Conservation (phyloP, 176 grass and related monocot genomes). For the Stipa capillata region DNA sequence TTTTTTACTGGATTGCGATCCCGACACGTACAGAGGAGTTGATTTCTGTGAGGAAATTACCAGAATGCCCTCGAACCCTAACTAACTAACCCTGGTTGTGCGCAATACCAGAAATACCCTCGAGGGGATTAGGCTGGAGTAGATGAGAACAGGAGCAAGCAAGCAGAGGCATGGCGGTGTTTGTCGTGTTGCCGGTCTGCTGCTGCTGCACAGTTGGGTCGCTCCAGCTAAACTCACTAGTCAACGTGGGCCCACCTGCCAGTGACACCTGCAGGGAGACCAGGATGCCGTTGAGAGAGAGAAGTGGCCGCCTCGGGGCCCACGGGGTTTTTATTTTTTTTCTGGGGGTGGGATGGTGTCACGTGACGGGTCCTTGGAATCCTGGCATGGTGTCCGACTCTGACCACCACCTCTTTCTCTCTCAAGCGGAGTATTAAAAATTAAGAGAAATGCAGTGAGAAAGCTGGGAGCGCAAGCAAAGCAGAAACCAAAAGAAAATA, state of each 20-base stretch:
- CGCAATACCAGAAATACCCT: background rate
- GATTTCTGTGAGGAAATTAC: background rate
- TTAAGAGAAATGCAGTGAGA: background rate
- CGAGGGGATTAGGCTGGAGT: too few species aligned
- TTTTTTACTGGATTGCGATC: too few species aligned
- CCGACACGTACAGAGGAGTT: too few species aligned
- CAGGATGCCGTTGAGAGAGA: too few species aligned
- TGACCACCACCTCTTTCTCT: too few species aligned
- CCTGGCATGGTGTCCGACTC: conserved; percentile 9
- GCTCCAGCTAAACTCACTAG: background rate
- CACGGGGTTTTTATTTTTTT: background rate
- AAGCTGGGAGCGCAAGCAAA: background rate
- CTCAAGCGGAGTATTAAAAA: too few species aligned
- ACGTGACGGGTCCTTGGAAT: conserved; percentile 12
- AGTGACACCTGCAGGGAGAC: too few species aligned
- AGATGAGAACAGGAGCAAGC: too few species aligned
- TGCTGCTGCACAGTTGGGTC: background rate
- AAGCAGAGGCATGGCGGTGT: too few species aligned
- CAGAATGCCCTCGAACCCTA: background rate
- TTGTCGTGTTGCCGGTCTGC: conserved; percentile 10
- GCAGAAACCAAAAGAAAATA: background rate
- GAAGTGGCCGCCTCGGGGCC: background rate
- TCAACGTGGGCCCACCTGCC: background rate
- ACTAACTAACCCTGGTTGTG: background rate
- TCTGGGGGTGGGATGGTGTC: background rate